Percentiles rank a stretch among this genome's conserved stretches.
Conservation (phyloP, 2,329 filamentous ascomycete species). For the Colletotrichum godetiae region DNA sequence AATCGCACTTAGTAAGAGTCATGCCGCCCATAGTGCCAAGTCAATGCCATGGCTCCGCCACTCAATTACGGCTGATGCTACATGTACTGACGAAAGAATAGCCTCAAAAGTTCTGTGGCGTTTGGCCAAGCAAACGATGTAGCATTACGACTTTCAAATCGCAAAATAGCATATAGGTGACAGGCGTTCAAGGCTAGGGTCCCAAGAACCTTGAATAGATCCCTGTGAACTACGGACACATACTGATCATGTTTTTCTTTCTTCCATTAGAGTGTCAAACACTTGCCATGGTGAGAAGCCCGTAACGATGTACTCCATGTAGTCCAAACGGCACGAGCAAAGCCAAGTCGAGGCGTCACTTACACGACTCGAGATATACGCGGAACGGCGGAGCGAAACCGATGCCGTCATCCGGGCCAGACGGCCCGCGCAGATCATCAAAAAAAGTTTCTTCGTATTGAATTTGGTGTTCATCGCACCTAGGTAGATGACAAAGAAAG, state of each 20-base stretch:
- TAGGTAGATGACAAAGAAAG: conserved; percentile 1
- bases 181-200: background rate
- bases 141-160: background rate
- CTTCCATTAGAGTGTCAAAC: background rate
- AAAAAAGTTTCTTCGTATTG: background rate
- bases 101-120: background rate
- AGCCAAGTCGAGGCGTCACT: background rate
- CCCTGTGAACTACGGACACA: background rate
- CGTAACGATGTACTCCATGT: background rate
- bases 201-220: background rate
- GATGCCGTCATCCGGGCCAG: background rate
- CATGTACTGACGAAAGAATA: background rate
- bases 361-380: background rate
- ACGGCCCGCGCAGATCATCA: background rate
- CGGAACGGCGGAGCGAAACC: background rate
- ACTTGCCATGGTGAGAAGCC: background rate
- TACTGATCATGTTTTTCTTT: background rate
- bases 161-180: background rate
- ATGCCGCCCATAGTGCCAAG: background rate
- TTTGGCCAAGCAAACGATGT: background rate
- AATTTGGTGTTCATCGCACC: background rate
- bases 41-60: background rate
- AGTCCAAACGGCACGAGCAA: background rate
- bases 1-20: background rate
- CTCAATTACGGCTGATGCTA: no score